A percentile compares a stretch with the other conserved stretches of the same genome.
Conservation (phyloP, 257 asterid species). For the Plantago major region DNA sequence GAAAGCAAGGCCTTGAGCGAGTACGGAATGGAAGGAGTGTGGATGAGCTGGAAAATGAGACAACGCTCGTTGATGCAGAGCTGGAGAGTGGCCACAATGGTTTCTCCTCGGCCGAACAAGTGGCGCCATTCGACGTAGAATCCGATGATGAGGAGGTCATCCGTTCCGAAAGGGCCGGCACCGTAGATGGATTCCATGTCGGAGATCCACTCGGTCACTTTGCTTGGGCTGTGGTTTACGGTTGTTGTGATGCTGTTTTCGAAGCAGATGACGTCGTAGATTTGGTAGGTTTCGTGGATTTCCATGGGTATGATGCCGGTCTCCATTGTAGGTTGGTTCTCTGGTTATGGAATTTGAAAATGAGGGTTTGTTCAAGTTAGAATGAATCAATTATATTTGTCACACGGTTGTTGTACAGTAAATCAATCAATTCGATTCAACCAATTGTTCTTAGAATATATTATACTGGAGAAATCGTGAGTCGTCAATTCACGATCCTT, state of each 20-base stretch:
- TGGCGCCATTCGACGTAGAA: conserved; percentile 9
- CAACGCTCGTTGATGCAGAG: not conserved
- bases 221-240: not conserved
- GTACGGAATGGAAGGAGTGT: not conserved
- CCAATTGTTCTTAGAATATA: too few species aligned
- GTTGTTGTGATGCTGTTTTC: not conserved
- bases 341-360: too few species aligned
- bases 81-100: not conserved
- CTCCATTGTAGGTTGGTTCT: too few species aligned
- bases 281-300: too few species aligned
- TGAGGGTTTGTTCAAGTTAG: too few species aligned
- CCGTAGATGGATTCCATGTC: not conserved
- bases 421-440: too few species aligned
- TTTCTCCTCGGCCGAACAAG: not conserved
- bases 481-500: too few species aligned
- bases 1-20: not conserved
- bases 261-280: not conserved
- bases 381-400: too few species aligned
- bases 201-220: not conserved
- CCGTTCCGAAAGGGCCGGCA: not conserved
- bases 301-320: too few species aligned
- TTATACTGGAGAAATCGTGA: too few species aligned
- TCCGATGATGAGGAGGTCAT: not conserved
- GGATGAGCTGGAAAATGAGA: not conserved
- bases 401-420: too few species aligned